These are phyloP conservation scores for Flagelloscypha sp. DNA, from an alignment of 768 basidiomycete species.

Conservation along the genomic window DNA sequence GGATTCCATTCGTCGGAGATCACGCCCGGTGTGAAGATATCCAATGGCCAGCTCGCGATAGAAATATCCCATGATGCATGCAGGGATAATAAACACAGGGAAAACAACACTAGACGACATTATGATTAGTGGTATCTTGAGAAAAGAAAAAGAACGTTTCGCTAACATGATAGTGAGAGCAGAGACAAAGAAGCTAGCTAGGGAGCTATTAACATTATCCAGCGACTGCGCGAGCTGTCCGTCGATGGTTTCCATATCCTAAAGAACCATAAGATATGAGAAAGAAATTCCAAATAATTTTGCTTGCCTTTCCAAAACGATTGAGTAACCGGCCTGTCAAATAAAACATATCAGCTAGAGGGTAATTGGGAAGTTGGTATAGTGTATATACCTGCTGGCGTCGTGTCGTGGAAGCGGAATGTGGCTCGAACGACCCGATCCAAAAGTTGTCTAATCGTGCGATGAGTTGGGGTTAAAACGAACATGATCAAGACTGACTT, in stretches of 20 bases:
- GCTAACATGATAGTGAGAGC: constrained; percentile 64
- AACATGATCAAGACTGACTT: constrained; percentile 18
- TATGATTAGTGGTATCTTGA: constrained; percentile 3
- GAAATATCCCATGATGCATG: constrained; percentile 58
- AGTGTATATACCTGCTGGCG: constrained; percentile 52
- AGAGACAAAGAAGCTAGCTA: constrained; percentile 72
- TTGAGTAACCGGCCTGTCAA: constrained; percentile 71
- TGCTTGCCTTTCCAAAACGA: constrained; percentile 60
- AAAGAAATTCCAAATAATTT: too few relatives aligned
- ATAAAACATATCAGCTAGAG: constrained; percentile 2
- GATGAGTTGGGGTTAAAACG: constrained; percentile 24
- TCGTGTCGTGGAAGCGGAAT: constrained; percentile 79
- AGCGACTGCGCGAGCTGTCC: constrained; percentile 57
- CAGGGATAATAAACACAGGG: constrained; percentile 78
- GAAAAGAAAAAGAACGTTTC: neutral
- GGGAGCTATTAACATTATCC: constrained; percentile 68
- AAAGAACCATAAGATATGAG: neutral
- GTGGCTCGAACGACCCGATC: constrained; percentile 70
- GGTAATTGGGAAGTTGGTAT: neutral
- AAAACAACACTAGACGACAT: constrained; percentile 47
- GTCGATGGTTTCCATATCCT: constrained; percentile 87
- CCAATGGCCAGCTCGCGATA: constrained; percentile 66
- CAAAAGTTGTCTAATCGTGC: constrained; percentile 44
- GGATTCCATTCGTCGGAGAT: constrained; percentile 85
- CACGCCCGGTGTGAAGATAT: constrained; percentile 73